phyloP scores from a whole-genome alignment of 1,139 yeast genomes.

The Candida glucosophila region DNA sequence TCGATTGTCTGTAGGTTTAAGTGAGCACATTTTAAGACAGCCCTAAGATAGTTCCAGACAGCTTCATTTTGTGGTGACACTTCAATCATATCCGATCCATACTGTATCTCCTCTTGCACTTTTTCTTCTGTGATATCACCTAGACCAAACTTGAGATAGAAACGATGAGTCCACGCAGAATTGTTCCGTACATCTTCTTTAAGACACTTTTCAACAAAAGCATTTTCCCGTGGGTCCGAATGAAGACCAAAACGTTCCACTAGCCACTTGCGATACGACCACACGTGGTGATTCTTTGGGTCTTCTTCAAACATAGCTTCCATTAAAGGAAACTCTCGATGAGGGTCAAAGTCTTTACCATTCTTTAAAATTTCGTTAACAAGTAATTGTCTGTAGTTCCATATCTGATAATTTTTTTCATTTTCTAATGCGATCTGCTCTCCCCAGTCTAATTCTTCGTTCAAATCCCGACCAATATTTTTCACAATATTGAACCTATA shows the following conservation, averaged over 20 bases:
- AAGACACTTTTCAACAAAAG: slow-evolving; percentile 42
- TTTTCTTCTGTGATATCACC: slow-evolving; percentile 7
- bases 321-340: slow-evolving; percentile 55
- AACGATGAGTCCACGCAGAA: slow-evolving; percentile 91
- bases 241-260: slow-evolving; percentile 45
- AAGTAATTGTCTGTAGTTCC: slow-evolving; percentile 79
- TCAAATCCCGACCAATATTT: slow-evolving; percentile 26
- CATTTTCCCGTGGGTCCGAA: slow-evolving; percentile 39
- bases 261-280: slow-evolving; percentile 88
- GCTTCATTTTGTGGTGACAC: slow-evolving; percentile 76
- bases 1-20: too few relatives aligned
- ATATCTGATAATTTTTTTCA: slow-evolving; percentile 89
- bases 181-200: slow-evolving; percentile 71
- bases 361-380: slow-evolving; percentile 25
- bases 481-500: slow-evolving; percentile 57
- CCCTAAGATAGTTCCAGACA: slow-evolving; percentile 78
- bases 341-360: slow-evolving; percentile 26
- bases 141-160: slow-evolving; percentile 41
- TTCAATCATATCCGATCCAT: slow-evolving; percentile 35
- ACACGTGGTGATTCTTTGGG: slow-evolving; percentile 87
- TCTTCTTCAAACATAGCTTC: slow-evolving; percentile 67
- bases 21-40: slow-evolving; percentile 48
- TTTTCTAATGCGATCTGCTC: slow-evolving; percentile 66
- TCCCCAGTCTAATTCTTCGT: slow-evolving; percentile 65
- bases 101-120: slow-evolving; percentile 25